A percentile compares a stretch with the other conserved stretches of the same genome.
phyloP scores from a whole-genome alignment of 2,329 filamentous ascomycete genomes.

The Rutstroemia sp. region DNA sequence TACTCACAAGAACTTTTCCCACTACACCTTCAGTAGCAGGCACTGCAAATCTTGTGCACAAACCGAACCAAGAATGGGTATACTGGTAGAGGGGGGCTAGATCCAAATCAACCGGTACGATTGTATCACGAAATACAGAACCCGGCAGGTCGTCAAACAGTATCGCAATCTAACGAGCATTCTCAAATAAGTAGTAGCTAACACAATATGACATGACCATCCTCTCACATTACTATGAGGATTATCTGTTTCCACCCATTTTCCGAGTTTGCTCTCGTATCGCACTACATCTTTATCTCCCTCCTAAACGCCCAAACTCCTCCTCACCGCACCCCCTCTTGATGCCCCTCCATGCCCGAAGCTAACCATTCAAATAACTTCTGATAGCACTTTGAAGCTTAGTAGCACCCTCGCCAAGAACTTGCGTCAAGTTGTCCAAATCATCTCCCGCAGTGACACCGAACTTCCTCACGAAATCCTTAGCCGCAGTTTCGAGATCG shows the following conservation, averaged over 20 bases:
- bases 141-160: not conserved
- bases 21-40: no score
- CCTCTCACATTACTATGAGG: not conserved
- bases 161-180: not conserved
- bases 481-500: constrained; percentile 85
- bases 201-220: not conserved
- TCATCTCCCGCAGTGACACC: constrained; percentile 95
- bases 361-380: constrained; percentile 52
- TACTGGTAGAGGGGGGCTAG: not conserved
- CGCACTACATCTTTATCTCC: not conserved
- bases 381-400: constrained; percentile 72
- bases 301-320: constrained; percentile 2
- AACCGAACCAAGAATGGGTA: no score
- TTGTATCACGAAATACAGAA: no score
- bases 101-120: no score
- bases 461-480: constrained; percentile 92
- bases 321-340: not conserved
- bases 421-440: constrained; percentile 77
- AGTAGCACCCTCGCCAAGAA: constrained; percentile 78
- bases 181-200: not conserved
- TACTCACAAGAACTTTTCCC: no score
- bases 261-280: not conserved
- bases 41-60: no score
- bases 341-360: not conserved
- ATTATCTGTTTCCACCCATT: not conserved